Evolutionary conservation across 345 rosid genomes (phyloP), one percentile per base, ranked within the genome.

Genomic region (Garcia nutans): DNA sequence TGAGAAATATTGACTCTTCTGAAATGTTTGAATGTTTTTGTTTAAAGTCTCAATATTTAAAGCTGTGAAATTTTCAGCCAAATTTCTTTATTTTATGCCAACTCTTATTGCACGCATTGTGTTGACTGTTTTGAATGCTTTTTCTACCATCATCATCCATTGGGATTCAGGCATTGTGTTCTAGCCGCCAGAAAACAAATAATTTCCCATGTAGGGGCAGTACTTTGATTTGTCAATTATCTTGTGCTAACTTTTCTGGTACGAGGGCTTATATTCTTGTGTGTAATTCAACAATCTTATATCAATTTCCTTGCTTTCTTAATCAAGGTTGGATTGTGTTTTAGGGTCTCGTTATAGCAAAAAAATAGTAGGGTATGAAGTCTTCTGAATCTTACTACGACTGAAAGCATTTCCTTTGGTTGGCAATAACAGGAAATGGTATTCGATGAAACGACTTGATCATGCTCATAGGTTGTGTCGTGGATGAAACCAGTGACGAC

Each of bases 401-500:
- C 71, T 70, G 37, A 20, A 5, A 61, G 22, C 59, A 61, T 55
- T 68, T 67, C 23, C 4, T 72, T 68, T 77, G 45, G 11, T 44
- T 82, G 73, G 63, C 63, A 78, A 44, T 33, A 79, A 0, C 69
- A 90, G 95, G 88, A 78, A 76, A 86, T 90, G 92, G 78, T 55
- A 66, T 90, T 90, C 54, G 86, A 90, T 87, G 95, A 90, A 79
- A 82, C 90, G 54, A 79, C 86, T 24, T 89, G 81, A 87, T 76
- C 78, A 65, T 69, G 72, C 64, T 54, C 5, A 41, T 5, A 73
- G 84, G 80, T 58, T 63, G 9, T 5, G 80, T 76, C 69, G 80
- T 59, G 76, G 82, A 87, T 81, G 89, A 82, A 74, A 73, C 73
- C 69, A 33, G 47, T 74, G n/a, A 56, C 19, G 13, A 24, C 69